phyloP scores from a whole-genome alignment of 2,329 filamentous ascomycete genomes.

The Pyricularia sp. region DNA sequence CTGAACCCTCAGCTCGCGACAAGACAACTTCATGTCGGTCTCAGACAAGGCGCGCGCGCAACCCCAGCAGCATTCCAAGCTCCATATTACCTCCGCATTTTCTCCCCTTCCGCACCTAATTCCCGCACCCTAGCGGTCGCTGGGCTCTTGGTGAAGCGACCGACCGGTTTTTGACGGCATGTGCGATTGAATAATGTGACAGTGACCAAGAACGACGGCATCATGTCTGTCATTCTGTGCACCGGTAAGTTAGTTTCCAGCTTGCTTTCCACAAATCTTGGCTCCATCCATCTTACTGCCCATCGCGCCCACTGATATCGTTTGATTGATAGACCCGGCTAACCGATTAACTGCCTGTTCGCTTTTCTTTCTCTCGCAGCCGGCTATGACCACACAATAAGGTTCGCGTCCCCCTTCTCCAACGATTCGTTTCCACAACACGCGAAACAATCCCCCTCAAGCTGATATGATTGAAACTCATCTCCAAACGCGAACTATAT shows the following conservation, averaged over 20 bases:
- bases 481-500: conserved; percentile 4
- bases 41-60: neutral
- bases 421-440: neutral
- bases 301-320: neutral
- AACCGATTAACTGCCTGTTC: neutral
- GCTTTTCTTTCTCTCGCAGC: conserved; percentile 24
- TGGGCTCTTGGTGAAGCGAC: neutral
- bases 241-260: conserved; percentile 37
- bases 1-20: neutral
- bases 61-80: neutral
- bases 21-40: neutral
- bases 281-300: neutral
- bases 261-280: conserved; percentile 5
- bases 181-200: conserved; percentile 6
- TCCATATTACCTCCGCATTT: neutral
- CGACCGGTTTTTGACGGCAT: conserved; percentile 1
- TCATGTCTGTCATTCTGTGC: conserved; percentile 54
- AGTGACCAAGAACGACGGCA: conserved; percentile 5
- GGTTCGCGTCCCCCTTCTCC: conserved; percentile 26
- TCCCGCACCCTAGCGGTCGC: neutral
- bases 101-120: neutral
- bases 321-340: neutral
- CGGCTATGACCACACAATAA: conserved; percentile 55
- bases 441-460: neutral
- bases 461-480: neutral